A percentile compares a stretch with the other conserved stretches of the same genome.
These are phyloP conservation scores for Phytophthora gonapodyides DNA, from an alignment of 352 stramenopile species.

Conservation along the genomic window DNA sequence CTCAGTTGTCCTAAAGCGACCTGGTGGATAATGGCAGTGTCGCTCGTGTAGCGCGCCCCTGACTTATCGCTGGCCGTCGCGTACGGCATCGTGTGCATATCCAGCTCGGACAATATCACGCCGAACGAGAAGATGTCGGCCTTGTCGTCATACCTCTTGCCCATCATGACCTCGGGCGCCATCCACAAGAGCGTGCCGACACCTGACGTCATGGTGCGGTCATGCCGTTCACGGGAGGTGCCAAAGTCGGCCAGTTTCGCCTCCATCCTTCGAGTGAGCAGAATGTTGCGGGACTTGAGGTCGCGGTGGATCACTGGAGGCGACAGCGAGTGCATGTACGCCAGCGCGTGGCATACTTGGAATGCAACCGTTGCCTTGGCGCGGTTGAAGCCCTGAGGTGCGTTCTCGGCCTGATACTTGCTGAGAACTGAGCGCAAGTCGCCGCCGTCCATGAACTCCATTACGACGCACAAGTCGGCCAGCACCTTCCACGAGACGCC, in stretches of 20 bases:
- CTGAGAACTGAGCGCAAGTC: slow-evolving; percentile 21
- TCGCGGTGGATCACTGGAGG: slow-evolving; percentile 44
- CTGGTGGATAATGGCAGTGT: slow-evolving; percentile 1
- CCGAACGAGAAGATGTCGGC: slow-evolving; percentile 62
- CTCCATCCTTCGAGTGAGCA: slow-evolving; percentile 30
- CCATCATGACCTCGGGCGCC: slow-evolving; percentile 25
- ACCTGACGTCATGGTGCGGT: slow-evolving; percentile 37
- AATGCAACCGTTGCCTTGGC: slow-evolving; percentile 32
- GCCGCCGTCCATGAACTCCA: slow-evolving; percentile 47
- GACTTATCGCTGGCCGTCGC: not conserved
- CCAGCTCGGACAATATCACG: slow-evolving; percentile 54
- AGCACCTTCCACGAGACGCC: slow-evolving; percentile 23
- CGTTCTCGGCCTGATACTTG: no score
- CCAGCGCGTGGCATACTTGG: slow-evolving; percentile 38
- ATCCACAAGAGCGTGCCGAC: slow-evolving; percentile 36
- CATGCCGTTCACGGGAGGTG: slow-evolving; percentile 27
- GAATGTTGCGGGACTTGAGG: slow-evolving; percentile 43
- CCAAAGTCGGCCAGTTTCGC: slow-evolving; percentile 48
- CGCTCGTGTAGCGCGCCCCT: not conserved
- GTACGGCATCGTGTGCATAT: slow-evolving; percentile 44
- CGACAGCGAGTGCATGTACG: slow-evolving; percentile 44
- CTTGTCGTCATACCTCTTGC: slow-evolving; percentile 50
- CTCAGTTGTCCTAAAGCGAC: slow-evolving; percentile 3
- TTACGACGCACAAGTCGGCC: slow-evolving; percentile 34
- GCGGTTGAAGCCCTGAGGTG: not conserved